phyloP scores from a whole-genome alignment of 2,329 filamentous ascomycete genomes.

The Neodidymelliopsis sp. region DNA sequence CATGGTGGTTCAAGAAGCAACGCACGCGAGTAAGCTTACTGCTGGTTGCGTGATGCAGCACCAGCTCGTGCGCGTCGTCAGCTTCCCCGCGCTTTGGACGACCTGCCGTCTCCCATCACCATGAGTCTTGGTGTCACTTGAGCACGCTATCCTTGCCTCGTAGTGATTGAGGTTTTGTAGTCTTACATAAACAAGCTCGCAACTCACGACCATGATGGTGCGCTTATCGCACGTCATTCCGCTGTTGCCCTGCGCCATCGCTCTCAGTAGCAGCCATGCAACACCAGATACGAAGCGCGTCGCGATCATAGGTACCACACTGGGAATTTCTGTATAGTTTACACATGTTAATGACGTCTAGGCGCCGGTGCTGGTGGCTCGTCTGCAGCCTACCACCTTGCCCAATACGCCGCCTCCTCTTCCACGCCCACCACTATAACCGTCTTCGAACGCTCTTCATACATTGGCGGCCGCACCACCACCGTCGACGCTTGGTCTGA shows the following conservation, averaged over 20 bases:
- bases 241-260: constrained; percentile 28
- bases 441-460: constrained; percentile 80
- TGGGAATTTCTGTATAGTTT: too few relatives aligned
- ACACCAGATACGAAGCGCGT: constrained; percentile 39
- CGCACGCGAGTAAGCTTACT: too few relatives aligned
- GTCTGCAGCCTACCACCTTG: constrained; percentile 84
- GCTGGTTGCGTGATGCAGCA: neutral
- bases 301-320: constrained; percentile 49
- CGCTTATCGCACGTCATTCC: constrained; percentile 19
- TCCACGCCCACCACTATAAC: constrained; percentile 78
- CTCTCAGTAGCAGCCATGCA: constrained; percentile 24
- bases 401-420: constrained; percentile 69
- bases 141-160: neutral
- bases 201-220: constrained; percentile 25
- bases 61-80: constrained; percentile 14
- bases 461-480: constrained; percentile 84
- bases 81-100: constrained; percentile 5
- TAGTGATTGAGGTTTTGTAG: neutral
- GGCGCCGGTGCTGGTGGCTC: constrained; percentile 90
- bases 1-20: too few relatives aligned
- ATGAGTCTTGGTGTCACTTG: neutral
- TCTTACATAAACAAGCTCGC: too few relatives aligned
- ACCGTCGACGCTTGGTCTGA: constrained; percentile 81
- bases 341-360: constrained; percentile 51
- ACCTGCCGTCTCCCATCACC: neutral